Percentiles rank a stretch among this genome's conserved stretches.
These are phyloP conservation scores for Cutaneotrichosporon arboriforme DNA, from an alignment of 1,284 basidiomycete genomes.

Conservation along the genomic window DNA sequence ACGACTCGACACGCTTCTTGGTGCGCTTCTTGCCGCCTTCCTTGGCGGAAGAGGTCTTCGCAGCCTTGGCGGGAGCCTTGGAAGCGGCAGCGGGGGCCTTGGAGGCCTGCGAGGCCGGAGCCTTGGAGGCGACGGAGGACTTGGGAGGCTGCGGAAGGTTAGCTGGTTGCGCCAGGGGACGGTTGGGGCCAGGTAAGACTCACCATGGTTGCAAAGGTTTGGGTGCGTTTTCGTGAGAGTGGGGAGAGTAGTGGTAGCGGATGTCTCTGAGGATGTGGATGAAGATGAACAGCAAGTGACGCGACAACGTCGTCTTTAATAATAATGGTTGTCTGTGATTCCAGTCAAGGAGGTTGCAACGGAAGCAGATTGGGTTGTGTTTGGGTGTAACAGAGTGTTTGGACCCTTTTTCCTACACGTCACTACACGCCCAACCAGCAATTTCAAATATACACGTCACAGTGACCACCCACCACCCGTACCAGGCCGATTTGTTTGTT, in stretches of 20 bases:
- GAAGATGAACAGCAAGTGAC: not conserved
- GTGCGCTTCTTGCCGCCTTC: slow-evolving; percentile 79
- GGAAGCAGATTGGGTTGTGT: no score
- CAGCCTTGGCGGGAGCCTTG: slow-evolving; percentile 56
- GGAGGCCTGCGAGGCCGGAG: slow-evolving; percentile 58
- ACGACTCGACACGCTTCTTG: slow-evolving; percentile 82
- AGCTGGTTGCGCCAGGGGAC: not conserved
- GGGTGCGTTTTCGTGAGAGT: slow-evolving; percentile 13
- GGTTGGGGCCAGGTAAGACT: not conserved
- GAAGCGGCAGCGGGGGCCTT: slow-evolving; percentile 51
- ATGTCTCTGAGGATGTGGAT: no score
- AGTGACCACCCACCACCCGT: no score
- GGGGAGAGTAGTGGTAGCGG: no score
- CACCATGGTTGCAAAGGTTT: not conserved
- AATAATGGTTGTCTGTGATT: no score
- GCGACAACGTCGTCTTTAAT: no score
- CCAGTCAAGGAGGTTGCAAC: no score
- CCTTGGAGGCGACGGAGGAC: slow-evolving; percentile 49
- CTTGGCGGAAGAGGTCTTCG: slow-evolving; percentile 64
- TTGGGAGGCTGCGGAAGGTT: slow-evolving; percentile 49
- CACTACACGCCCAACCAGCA: no score
- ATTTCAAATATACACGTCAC: not conserved
- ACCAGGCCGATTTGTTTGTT: no score
- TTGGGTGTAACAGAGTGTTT: no score
- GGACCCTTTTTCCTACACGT: no score